Conservation (phyloP, 257 asterid species). For the Agastache rugosa region DNA sequence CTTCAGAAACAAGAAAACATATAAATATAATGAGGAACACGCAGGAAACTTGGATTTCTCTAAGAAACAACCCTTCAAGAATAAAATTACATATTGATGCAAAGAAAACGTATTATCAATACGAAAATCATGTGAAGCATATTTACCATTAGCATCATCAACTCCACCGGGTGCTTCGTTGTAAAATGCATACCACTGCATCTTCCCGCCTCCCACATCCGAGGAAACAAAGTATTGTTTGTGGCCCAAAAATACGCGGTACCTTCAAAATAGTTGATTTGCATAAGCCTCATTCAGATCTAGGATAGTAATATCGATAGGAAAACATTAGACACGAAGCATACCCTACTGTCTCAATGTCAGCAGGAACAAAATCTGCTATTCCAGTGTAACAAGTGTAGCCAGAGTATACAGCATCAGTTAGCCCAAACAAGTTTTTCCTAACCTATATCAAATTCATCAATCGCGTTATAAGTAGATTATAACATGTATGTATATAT, state of each 20-base stretch:
- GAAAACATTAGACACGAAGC: slow-evolving; percentile 1
- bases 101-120: background rate
- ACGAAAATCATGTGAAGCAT: slow-evolving; percentile 14
- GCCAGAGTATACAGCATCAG: slow-evolving; percentile 76
- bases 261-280: slow-evolving; percentile 53
- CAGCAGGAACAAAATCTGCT: slow-evolving; percentile 93
- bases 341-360: slow-evolving; percentile 94
- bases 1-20: slow-evolving; percentile 47
- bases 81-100: background rate
- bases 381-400: slow-evolving; percentile 99
- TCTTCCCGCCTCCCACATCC: slow-evolving; percentile 97
- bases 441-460: slow-evolving; percentile 62
- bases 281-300: slow-evolving; percentile 14
- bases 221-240: slow-evolving; percentile 97
- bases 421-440: slow-evolving; percentile 70
- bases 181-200: slow-evolving; percentile 99
- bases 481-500: too few relatives aligned
- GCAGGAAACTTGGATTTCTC: background rate
- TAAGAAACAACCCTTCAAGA: background rate
- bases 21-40: background rate
- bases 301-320: background rate
- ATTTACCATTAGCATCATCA: slow-evolving; percentile 64
- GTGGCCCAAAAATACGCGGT: slow-evolving; percentile 96
- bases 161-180: slow-evolving; percentile 82
- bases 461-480: background rate